Conservation (phyloP, 176 grass and related monocot genomes). For the Paspalum vaginatum region DNA sequence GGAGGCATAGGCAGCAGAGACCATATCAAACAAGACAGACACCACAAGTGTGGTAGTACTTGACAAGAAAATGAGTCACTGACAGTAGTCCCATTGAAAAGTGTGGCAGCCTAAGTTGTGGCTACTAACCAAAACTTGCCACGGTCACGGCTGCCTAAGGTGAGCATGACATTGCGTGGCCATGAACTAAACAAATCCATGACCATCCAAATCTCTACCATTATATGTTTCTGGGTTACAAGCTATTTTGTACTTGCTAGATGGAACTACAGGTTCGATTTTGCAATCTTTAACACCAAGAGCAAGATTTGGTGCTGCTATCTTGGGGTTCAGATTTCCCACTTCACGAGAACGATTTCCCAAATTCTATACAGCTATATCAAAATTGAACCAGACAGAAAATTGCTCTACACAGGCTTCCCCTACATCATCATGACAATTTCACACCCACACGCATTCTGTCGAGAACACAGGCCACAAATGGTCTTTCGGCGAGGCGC, state of each 20-base stretch:
- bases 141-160: not conserved
- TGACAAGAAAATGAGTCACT: not conserved
- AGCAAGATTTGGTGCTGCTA: conserved; percentile 1
- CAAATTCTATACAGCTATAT: conserved; percentile 11
- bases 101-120: not conserved
- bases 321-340: not conserved
- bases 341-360: not conserved
- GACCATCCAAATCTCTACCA: not conserved
- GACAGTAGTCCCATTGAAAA: not conserved
- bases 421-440: conserved; percentile 2
- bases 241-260: not conserved
- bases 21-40: not conserved
- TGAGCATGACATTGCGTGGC: not conserved
- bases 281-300: not conserved
- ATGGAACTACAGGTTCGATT: not conserved
- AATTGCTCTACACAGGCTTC: not conserved
- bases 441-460: not conserved
- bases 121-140: not conserved
- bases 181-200: not conserved
- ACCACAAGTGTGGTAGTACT: not conserved
- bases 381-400: not conserved
- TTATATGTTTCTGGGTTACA: not conserved
- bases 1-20: not conserved
- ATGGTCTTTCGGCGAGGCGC: conserved; percentile 5
- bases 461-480: not conserved